A percentile compares a stretch with the other conserved stretches of the same genome.
These are phyloP conservation scores for Fusarium irregulare DNA, from an alignment of 2,329 filamentous ascomycete species.

Conservation along the genomic window DNA sequence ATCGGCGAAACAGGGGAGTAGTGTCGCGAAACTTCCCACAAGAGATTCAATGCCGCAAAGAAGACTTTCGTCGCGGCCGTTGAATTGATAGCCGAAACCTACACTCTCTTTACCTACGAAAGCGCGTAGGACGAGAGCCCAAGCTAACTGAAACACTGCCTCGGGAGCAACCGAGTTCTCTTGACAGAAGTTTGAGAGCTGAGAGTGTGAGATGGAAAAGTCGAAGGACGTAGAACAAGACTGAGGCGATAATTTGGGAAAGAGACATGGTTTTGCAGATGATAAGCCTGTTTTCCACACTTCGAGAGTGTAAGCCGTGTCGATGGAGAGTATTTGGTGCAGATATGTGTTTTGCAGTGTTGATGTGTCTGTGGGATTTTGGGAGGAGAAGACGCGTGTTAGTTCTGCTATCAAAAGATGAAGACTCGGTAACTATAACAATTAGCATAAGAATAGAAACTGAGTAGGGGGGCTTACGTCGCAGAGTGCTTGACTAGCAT, in stretches of 20 bases:
- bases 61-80: conserved; percentile 58
- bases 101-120: conserved; percentile 65
- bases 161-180: conserved; percentile 57
- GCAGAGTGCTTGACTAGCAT: conserved; percentile 63
- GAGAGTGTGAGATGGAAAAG: conserved; percentile 54
- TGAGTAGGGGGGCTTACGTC: conserved; percentile 49
- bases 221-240: conserved; percentile 46
- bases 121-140: conserved; percentile 66
- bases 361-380: conserved; percentile 45
- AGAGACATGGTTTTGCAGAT: conserved; percentile 56
- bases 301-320: conserved; percentile 52
- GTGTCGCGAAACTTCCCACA: conserved; percentile 60
- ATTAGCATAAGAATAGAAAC: not conserved
- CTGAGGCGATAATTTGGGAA: conserved; percentile 50
- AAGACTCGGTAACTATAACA: conserved; percentile 52
- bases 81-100: conserved; percentile 65
- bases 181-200: conserved; percentile 58
- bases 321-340: conserved; percentile 45
- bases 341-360: conserved; percentile 43
- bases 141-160: conserved; percentile 67
- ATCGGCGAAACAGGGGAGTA: conserved; percentile 51
- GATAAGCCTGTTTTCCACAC: conserved; percentile 59
- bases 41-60: conserved; percentile 55
- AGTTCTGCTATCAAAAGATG: conserved; percentile 61
- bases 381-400: conserved; percentile 57